These are phyloP conservation scores for Colletotrichum limetticola DNA, from an alignment of 2,329 filamentous ascomycete species.

Conservation along the genomic window DNA sequence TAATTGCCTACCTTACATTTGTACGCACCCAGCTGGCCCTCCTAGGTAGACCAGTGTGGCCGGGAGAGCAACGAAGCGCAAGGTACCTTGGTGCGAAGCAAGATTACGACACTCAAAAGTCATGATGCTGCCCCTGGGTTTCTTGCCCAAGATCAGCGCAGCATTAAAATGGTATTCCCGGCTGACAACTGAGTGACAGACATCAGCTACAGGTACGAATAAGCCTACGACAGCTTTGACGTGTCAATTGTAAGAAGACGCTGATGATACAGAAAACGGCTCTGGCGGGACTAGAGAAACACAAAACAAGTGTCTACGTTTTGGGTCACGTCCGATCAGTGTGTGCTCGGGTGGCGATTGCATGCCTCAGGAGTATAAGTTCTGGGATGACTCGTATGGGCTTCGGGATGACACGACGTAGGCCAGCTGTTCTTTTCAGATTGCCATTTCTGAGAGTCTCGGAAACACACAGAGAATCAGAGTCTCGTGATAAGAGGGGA, in stretches of 20 bases:
- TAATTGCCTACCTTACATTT: too few species aligned
- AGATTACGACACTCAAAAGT: background rate
- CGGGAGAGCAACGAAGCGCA: background rate
- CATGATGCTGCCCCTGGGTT: background rate
- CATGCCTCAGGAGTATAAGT: background rate
- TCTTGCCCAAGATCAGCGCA: background rate
- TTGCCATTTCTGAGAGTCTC: background rate
- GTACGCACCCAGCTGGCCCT: too few species aligned
- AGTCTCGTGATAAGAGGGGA: background rate
- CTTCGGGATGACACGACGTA: conserved; percentile 26
- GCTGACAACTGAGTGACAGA: background rate
- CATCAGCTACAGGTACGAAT: background rate
- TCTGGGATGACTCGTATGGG: conserved; percentile 21
- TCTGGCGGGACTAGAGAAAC: conserved; percentile 17
- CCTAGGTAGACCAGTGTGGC: background rate
- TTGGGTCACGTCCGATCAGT: conserved; percentile 24
- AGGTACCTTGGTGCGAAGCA: background rate
- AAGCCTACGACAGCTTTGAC: background rate
- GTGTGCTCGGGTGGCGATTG: background rate
- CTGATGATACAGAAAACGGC: conserved; percentile 13
- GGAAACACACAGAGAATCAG: conserved; percentile 5
- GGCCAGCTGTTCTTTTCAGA: conserved; percentile 28
- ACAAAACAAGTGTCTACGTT: conserved; percentile 21
- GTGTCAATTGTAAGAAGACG: background rate
- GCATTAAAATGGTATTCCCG: background rate